Evolutionary conservation across 2,329 filamentous ascomycete genomes (phyloP).

Genomic region (Fusarium liriodendri): DNA sequence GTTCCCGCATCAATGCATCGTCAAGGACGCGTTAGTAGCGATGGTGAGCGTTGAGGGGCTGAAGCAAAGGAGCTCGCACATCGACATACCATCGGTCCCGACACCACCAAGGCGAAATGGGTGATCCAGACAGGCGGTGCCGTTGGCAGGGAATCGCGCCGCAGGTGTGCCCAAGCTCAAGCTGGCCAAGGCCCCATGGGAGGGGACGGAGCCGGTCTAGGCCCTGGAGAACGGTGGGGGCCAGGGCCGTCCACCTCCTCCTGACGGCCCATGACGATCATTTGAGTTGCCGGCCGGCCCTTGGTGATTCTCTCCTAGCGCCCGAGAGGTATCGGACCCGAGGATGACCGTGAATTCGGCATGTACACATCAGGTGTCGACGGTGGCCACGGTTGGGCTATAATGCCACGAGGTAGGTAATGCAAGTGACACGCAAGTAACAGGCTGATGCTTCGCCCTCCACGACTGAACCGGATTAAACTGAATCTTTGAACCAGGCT

Average conservation of each 20-base stretch:
- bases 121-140: slow-evolving; percentile 36
- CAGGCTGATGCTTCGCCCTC: slow-evolving; percentile 8
- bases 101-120: slow-evolving; percentile 26
- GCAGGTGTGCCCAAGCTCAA: slow-evolving; percentile 7
- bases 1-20: slow-evolving; percentile 20
- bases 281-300: slow-evolving; percentile 1
- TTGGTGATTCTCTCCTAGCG: slow-evolving; percentile 18
- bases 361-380: slow-evolving; percentile 16
- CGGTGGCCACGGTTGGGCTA: neutral
- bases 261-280: slow-evolving; percentile 21
- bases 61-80: slow-evolving; percentile 16
- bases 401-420: neutral
- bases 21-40: slow-evolving; percentile 20
- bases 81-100: slow-evolving; percentile 29
- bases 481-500: slow-evolving; percentile 17
- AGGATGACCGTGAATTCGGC: slow-evolving; percentile 9
- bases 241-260: slow-evolving; percentile 2
- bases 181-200: slow-evolving; percentile 7
- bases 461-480: slow-evolving; percentile 10
- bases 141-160: slow-evolving; percentile 32
- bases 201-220: slow-evolving; percentile 13
- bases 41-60: slow-evolving; percentile 24
- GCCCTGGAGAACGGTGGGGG: slow-evolving; percentile 17
- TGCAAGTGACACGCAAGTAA: slow-evolving; percentile 14
- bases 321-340: slow-evolving; percentile 27